Conservation (phyloP, 2,329 filamentous ascomycete genomes). For the Botrytis galanthina region DNA sequence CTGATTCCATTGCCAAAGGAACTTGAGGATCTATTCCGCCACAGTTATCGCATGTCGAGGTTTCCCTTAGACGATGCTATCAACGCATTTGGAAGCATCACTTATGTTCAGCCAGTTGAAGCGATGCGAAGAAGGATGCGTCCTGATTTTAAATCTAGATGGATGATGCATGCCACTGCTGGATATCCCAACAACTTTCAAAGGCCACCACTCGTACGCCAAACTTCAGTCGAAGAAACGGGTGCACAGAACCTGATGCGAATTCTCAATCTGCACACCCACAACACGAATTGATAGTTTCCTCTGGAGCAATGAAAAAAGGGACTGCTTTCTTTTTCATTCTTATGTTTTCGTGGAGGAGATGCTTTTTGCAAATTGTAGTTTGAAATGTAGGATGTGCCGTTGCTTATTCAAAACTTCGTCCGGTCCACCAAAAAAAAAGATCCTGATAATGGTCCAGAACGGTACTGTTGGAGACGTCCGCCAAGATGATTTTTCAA, state of each 20-base stretch:
- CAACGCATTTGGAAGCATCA: constrained; percentile 37
- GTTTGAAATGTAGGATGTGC: neutral
- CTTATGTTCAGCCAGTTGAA: constrained; percentile 35
- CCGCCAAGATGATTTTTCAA: neutral
- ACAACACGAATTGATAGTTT: constrained; percentile 31
- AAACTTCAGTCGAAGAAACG: constrained; percentile 29
- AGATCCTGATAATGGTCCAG: neutral
- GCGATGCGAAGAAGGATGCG: constrained; percentile 35
- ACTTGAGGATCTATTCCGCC: constrained; percentile 22
- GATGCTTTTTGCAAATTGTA: neutral
- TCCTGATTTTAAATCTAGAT: constrained; percentile 35
- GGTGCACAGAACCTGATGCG: constrained; percentile 36
- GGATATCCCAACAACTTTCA: constrained; percentile 26
- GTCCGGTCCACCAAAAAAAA: neutral
- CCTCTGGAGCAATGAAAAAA: neutral
- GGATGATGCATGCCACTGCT: constrained; percentile 28
- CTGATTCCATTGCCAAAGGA: constrained; percentile 30
- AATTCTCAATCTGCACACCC: constrained; percentile 38
- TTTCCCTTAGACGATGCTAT: constrained; percentile 38
- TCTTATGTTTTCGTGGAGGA: neutral
- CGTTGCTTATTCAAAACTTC: neutral
- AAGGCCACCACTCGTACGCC: too few relatives aligned
- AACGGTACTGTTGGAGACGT: neutral
- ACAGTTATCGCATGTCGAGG: neutral
- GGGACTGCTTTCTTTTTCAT: neutral